phyloP scores from a whole-genome alignment of 2,329 filamentous ascomycete species.

The Geosmithia morbida region DNA sequence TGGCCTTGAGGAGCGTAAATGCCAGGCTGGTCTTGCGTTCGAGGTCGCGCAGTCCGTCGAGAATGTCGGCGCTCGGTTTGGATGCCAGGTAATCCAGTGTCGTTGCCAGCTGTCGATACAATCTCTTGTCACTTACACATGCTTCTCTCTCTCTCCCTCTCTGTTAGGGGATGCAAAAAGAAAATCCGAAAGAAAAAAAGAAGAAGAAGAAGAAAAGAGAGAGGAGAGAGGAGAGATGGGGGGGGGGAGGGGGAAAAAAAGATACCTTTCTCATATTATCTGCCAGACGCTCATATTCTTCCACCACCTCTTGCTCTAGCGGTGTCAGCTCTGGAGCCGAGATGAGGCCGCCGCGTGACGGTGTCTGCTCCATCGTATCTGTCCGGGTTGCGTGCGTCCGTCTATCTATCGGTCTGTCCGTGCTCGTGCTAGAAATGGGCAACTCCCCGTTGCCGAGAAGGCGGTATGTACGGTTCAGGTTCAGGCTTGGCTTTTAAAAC shows the following conservation, averaged over 20 bases:
- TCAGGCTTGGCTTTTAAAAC: too few species aligned
- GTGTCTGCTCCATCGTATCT: conserved; percentile 1
- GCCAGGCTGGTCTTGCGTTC: conserved; percentile 92
- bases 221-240: neutral
- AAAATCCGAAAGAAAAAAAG: too few species aligned
- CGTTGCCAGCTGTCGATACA: conserved; percentile 39
- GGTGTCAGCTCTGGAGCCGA: conserved; percentile 50
- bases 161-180: too few species aligned
- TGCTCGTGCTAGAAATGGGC: too few species aligned
- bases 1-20: conserved; percentile 92
- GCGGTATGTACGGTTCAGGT: too few species aligned
- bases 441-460: too few species aligned
- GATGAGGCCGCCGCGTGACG: conserved; percentile 10
- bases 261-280: conserved; percentile 82
- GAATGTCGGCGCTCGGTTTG: conserved; percentile 64
- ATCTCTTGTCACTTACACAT: neutral
- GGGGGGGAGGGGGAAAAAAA: neutral
- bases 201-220: neutral
- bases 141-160: too few species aligned
- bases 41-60: conserved; percentile 73
- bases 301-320: conserved; percentile 84
- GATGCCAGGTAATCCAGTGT: conserved; percentile 50
- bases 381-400: neutral
- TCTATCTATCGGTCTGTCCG: neutral
- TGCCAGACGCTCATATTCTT: conserved; percentile 79